phyloP scores from a whole-genome alignment of 352 stramenopile species.

The Thalassiosira hispida region DNA sequence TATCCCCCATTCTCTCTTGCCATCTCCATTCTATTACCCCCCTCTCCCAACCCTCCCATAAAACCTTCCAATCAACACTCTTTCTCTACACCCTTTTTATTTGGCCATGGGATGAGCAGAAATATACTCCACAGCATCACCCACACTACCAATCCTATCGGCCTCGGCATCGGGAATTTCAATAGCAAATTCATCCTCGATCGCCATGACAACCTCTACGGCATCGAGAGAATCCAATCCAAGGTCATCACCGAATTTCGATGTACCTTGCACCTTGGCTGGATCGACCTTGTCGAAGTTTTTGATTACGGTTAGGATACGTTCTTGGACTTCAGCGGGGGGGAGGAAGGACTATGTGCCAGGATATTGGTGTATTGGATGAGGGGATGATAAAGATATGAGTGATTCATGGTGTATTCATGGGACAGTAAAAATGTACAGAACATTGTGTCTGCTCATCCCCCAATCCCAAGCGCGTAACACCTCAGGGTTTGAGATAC shows the following conservation, averaged over 20 bases:
- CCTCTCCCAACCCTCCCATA: not conserved
- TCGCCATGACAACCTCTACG: slow-evolving; percentile 97
- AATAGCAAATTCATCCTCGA: slow-evolving; percentile 99
- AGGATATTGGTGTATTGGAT: not conserved
- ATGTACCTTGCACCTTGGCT: slow-evolving; percentile 88
- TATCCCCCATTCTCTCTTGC: not conserved
- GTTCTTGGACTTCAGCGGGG: slow-evolving; percentile 93
- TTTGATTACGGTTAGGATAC: slow-evolving; percentile 97
- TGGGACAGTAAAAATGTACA: not conserved
- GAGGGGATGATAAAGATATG: not conserved
- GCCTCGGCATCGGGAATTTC: slow-evolving; percentile 99
- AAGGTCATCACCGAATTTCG: slow-evolving; percentile 90
- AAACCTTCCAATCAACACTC: too few relatives aligned
- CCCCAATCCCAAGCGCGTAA: not conserved
- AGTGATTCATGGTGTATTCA: not conserved
- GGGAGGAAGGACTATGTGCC: slow-evolving; percentile 86
- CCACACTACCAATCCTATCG: slow-evolving; percentile 97
- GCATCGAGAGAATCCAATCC: slow-evolving; percentile 98
- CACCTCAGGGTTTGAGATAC: too few relatives aligned
- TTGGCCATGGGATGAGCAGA: slow-evolving; percentile 98
- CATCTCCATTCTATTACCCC: not conserved
- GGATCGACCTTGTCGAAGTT: slow-evolving; percentile 99
- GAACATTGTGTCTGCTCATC: slow-evolving; percentile 4
- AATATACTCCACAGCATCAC: slow-evolving; percentile 98
- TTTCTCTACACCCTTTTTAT: slow-evolving; percentile 84